Base-by-base conservation (phyloP, 1,284 basidiomycete genomes). In the Cryptococcus sp. region DNA sequence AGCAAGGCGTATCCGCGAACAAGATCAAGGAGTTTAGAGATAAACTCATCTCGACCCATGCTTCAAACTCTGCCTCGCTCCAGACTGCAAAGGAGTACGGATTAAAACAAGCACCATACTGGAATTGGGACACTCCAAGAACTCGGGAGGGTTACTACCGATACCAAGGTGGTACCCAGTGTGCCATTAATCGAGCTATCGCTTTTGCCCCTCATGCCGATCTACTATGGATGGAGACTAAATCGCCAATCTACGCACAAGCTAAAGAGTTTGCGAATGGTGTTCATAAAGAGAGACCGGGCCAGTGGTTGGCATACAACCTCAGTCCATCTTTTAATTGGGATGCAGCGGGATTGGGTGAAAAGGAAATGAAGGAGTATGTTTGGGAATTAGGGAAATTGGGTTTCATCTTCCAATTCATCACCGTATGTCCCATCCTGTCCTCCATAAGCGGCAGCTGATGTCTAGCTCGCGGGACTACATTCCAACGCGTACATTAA, bases 401-500 rank as follows among this genome's bases (percentile, higher is more conserved):
- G 3, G 72, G 72, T 24, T 76, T 76, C 61, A 57, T 74, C 46
- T 98, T 93, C 92, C 94, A 98, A 73, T 98, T 98, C 80, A 98
- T 98, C 75, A 96, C 92, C 60, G 88, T 91, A 53, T 70, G 87
- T 79, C n/a, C 18, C 18, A 18, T 28, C 19, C 28, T 42, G 22
- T n/a, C 48, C 22, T 3, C 42, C 45, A n/a, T 34, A 28, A 19
- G 34, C 47, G 19, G 11, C 9, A 28, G 19, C 49, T 56, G 48
- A 56, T 34, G 7, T 48, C 49, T 61, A 91, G 89, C 89, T 98
- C 54, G 94, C 84, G 51, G 96, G 96, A 60, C 81, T 98, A 49
- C 94, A 98, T 76, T 94, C 92, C 61, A 98, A 94, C 76, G 94
- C 87, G 36, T 96, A 92, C 77, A 98, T 98, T 73, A 91, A 86